Conservation (phyloP, 306 rosid species). For the Quercus mongolica region DNA sequence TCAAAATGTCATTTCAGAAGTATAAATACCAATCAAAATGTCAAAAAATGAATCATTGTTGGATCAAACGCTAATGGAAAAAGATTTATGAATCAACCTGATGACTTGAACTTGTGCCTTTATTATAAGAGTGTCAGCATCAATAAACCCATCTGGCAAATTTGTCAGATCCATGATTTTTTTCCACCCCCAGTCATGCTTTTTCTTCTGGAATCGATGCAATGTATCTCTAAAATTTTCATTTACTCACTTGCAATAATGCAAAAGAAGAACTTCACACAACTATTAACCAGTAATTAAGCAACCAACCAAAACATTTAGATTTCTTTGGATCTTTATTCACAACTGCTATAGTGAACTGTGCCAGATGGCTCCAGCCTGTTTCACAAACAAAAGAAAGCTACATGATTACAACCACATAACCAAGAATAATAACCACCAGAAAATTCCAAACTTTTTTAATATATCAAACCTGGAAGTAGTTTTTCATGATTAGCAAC, state of each 20-base stretch:
- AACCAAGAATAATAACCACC: conserved; percentile 8
- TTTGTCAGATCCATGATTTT: conserved; percentile 96
- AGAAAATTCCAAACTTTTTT: conserved; percentile 1
- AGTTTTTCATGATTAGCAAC: conserved; percentile 98
- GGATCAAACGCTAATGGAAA: neutral
- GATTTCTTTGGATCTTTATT: conserved; percentile 94
- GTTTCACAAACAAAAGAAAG: conserved; percentile 20
- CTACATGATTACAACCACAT: conserved; percentile 1
- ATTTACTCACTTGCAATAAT: conserved; percentile 6
- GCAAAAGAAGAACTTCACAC: conserved; percentile 9
- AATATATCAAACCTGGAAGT: conserved; percentile 74
- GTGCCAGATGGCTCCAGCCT: conserved; percentile 99
- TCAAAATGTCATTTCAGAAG: neutral
- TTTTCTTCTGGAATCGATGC: conserved; percentile 99
- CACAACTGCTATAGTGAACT: conserved; percentile 93
- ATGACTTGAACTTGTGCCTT: conserved; percentile 99
- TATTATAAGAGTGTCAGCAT: conserved; percentile 83
- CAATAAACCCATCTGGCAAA: conserved; percentile 92
- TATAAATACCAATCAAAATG: neutral
- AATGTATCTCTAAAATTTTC: conserved; percentile 69
- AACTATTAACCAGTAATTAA: conserved; percentile 12
- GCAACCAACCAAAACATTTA: conserved; percentile 81
- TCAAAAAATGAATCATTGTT: neutral
- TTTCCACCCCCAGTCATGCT: conserved; percentile 99
- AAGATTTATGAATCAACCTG: conserved; percentile 39